Conservation (phyloP, 2,329 filamentous ascomycete genomes). For the Dactylonectria estremocensis region DNA sequence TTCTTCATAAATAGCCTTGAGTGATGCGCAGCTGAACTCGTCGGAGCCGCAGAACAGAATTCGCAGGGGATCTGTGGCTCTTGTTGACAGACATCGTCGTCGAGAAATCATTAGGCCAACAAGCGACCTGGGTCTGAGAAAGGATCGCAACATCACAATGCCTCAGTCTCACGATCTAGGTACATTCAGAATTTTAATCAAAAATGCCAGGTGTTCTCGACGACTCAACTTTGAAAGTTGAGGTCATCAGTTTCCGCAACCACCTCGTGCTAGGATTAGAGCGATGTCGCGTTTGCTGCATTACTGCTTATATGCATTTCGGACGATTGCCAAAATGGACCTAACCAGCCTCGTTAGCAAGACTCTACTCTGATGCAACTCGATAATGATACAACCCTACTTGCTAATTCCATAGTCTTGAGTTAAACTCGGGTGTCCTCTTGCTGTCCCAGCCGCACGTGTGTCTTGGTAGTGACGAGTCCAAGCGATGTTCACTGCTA, state of each 20-base stretch:
- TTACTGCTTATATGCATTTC: constrained; percentile 53
- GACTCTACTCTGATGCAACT: neutral
- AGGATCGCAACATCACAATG: constrained; percentile 39
- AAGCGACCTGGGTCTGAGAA: constrained; percentile 25
- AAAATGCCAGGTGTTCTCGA: neutral
- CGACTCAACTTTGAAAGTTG: neutral
- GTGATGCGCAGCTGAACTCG: constrained; percentile 85
- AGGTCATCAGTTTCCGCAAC: neutral
- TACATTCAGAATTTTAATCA: neutral
- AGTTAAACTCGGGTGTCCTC: neutral
- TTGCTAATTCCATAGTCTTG: neutral
- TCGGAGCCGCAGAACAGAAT: constrained; percentile 98
- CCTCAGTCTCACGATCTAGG: neutral
- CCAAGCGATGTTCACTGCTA: no score
- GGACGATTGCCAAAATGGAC: neutral
- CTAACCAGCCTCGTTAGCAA: neutral
- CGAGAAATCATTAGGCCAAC: constrained; percentile 28
- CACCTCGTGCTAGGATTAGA: neutral
- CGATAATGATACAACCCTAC: no score
- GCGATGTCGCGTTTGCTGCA: constrained; percentile 53
- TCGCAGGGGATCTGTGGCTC: constrained; percentile 70
- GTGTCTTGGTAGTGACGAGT: no score
- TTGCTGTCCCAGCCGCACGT: neutral
- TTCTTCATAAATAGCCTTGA: constrained; percentile 78
- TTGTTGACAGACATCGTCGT: constrained; percentile 41